Conservation (phyloP, 176 grass and related monocot species). For the Aegilops longissima region DNA sequence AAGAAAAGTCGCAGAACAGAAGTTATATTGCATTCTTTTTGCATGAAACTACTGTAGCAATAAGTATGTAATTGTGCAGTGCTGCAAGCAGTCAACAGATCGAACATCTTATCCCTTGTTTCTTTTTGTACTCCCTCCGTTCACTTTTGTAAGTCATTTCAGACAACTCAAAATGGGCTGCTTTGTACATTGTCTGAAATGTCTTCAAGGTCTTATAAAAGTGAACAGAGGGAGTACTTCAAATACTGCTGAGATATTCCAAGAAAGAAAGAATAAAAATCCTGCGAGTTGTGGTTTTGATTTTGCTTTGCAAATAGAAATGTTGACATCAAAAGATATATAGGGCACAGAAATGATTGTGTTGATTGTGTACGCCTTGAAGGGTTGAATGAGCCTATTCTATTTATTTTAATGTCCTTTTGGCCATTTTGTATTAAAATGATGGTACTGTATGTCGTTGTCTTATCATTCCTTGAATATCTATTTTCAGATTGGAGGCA, state of each 20-base stretch:
- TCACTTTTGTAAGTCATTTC: too few relatives aligned
- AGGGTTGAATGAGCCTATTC: background rate
- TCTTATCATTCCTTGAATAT: constrained; percentile 10
- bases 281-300: background rate
- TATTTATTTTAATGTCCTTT: background rate
- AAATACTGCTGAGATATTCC: background rate
- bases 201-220: too few relatives aligned
- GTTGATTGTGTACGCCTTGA: background rate
- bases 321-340: background rate
- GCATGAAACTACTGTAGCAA: background rate
- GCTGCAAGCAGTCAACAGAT: background rate
- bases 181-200: too few relatives aligned
- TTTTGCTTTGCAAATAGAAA: background rate
- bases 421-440: background rate
- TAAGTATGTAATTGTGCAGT: background rate
- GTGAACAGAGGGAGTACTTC: background rate
- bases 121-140: background rate
- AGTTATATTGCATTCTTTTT: background rate
- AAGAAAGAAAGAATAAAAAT: background rate
- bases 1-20: background rate
- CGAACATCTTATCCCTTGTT: background rate
- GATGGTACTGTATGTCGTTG: background rate
- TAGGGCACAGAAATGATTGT: background rate
- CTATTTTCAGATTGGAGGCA: constrained; percentile 79
- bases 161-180: too few relatives aligned